Percentiles rank a stretch among this genome's conserved stretches.
Evolutionary conservation across 2,329 filamentous ascomycete species (phyloP).

Genomic region (Aureobasidium sp.): DNA sequence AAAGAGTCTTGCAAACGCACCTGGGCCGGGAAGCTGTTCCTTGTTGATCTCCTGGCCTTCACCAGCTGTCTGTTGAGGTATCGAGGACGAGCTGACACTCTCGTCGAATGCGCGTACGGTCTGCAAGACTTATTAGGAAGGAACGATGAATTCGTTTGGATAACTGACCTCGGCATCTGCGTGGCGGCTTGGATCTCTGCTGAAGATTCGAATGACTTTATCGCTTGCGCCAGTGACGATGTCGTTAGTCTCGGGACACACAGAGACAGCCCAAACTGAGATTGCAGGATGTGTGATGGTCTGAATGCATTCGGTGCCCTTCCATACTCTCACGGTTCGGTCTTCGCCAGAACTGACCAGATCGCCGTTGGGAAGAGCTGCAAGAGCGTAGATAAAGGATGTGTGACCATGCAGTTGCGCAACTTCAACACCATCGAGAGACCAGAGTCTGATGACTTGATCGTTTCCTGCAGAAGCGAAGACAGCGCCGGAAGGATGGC

Average conservation of each 20-base stretch:
- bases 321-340: conserved; percentile 87
- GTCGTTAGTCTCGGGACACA: conserved; percentile 72
- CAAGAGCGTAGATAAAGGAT: conserved; percentile 85
- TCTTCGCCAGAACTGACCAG: conserved; percentile 90
- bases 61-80: conserved; percentile 76
- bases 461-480: conserved; percentile 95
- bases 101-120: conserved; percentile 49
- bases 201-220: conserved; percentile 76
- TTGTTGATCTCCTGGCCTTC: conserved; percentile 64
- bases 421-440: conserved; percentile 65
- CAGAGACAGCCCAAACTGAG: conserved; percentile 91
- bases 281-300: conserved; percentile 96
- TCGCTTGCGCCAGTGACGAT: conserved; percentile 93
- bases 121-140: not conserved
- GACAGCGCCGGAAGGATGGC: conserved; percentile 75
- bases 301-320: conserved; percentile 71
- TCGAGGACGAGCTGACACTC: conserved; percentile 71
- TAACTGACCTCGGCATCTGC: conserved; percentile 49
- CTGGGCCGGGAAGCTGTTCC: conserved; percentile 75
- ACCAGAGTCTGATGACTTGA: conserved; percentile 80
- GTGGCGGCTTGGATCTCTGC: conserved; percentile 56
- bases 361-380: conserved; percentile 70
- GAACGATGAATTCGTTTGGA: not conserved
- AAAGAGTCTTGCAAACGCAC: conserved; percentile 16
- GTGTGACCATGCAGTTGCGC: conserved; percentile 80